Base-by-base conservation (phyloP, 192 early-diverging fungal genomes). In the Glomus cerebriforme region DNA sequence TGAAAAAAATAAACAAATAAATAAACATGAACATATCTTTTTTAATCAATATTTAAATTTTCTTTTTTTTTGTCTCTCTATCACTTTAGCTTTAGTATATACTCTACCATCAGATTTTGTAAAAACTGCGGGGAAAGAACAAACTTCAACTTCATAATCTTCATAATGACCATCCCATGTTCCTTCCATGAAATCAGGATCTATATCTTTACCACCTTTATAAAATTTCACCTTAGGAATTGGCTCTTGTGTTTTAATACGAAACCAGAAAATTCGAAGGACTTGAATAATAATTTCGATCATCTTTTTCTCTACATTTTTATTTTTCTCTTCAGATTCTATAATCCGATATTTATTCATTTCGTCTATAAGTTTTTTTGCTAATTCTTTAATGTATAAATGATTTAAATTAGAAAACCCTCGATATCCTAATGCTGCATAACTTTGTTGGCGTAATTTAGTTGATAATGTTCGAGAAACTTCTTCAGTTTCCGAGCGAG, bases 41-140 rank as follows among this genome's bases (percentile, higher is more conserved):
- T n/a, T n/a, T n/a, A n/a, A n/a, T n/a, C n/a, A n/a, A n/a, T n/a
- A n/a, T n/a, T n/a, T n/a, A n/a, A n/a, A n/a, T n/a, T n/a, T n/a
- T n/a, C n/a, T 10, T 12, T 43, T 10, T 64, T 76, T 64, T 64
- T 7, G 58, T 39, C 75, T 27, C 7, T 22, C 34, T 24, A 63
- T 37, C 29, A 76, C 75, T 60, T 35, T 3, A 43, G 75, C 75
- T 39, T 76, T 76, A 76, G 62, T 76, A 35, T 63, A 76, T 17
- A 39, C 60, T 63, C 75, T 49, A 29, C 34, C 32, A 43, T 43
- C 26, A 24, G 26, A 26, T 12, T 64, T 24, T 27, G 29, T 2
- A n/a, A 45, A 19, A 27, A 76, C 47, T 10, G 49, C 31, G 0
- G 75, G 75, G n/a, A 76, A 76, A n/a, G 24, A 76, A 24, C 75